Evolutionary conservation across 345 rosid species (phyloP).

Genomic region (Murraya koenigii): DNA sequence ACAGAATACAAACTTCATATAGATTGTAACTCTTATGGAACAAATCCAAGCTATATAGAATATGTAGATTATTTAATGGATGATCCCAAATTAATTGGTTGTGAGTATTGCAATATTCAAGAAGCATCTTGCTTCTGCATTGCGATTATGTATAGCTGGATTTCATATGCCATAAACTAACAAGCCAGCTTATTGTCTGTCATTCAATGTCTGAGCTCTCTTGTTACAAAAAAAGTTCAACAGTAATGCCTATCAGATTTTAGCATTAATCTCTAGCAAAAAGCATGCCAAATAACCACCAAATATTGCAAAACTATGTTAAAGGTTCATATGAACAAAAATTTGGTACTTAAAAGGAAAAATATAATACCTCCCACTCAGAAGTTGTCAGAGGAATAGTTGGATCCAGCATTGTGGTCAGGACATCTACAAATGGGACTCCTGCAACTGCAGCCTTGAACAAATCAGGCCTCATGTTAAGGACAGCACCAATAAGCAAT

Average conservation of each 20-base stretch:
- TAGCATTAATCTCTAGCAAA: neutral
- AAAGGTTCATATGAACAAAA: neutral
- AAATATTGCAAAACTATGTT: neutral
- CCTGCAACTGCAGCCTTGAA: conserved; percentile 89
- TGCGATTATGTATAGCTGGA: neutral
- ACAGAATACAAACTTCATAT: neutral
- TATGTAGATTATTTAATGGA: neutral
- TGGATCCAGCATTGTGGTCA: conserved; percentile 98
- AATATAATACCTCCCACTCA: conserved; percentile 85
- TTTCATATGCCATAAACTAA: neutral
- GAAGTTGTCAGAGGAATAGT: conserved; percentile 91
- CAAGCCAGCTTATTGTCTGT: neutral
- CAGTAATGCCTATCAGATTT: neutral
- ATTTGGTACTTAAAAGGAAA: neutral
- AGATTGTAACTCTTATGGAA: neutral
- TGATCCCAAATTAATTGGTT: neutral
- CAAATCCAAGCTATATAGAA: neutral
- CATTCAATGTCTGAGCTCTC: neutral
- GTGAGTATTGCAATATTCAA: neutral
- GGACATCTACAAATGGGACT: conserved; percentile 91
- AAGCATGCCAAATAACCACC: neutral
- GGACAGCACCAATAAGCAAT: conserved; percentile 86
- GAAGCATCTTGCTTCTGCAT: neutral
- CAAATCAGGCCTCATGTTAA: conserved; percentile 95
- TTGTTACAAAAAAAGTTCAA: neutral